Evolutionary conservation across 169 alveolate species (phyloP), one percentile per base, ranked within the genome.

Genomic region (Cryptosporidium sp.): DNA sequence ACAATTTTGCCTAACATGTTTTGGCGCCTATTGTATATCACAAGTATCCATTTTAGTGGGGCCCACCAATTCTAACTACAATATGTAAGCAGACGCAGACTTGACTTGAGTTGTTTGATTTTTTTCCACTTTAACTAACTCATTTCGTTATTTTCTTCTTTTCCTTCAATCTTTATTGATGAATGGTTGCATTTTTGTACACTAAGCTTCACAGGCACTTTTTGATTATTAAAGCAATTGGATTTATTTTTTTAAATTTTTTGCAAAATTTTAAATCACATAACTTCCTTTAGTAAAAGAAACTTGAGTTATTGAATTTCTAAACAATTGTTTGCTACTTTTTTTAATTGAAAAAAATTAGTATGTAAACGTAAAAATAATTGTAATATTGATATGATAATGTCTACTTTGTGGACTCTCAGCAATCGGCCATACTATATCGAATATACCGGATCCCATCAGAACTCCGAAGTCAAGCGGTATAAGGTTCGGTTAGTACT

Each of bases 381-480:
- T 59, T 1, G 3, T 3, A 59, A 21, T 9, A 0, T 21, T 65
- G 0, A 1, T 31, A 37, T 65, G 21, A 14, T 65, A 29, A 35
- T 1, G 52, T 14, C n/a, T n/a, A 65, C 31, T 7, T 65, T 3
- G 41, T 0, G 10, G 29, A 18, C 18, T 0, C 31, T 0, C 71
- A 65, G 80, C 65, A 62, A 91, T 94, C 97, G 97, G 95, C 96
- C 97, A 94, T 93, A 94, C 97, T 94, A 93, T 69, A 94, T 93
- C 95, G 91, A 93, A 93, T 62, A 95, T 95, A 94, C 97, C 97
- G 94, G 97, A 94, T 94, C 97, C 97, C 97, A 91, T 94, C 95
- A 93, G 97, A 94, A 93, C 97, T 94, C 97, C 94, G 97, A 94
- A 94, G 97, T 94, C 94, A 94, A 94, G 97, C 96, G 97, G 95